Conservation (phyloP, 1,284 basidiomycete species). For the Trametes sp. region DNA sequence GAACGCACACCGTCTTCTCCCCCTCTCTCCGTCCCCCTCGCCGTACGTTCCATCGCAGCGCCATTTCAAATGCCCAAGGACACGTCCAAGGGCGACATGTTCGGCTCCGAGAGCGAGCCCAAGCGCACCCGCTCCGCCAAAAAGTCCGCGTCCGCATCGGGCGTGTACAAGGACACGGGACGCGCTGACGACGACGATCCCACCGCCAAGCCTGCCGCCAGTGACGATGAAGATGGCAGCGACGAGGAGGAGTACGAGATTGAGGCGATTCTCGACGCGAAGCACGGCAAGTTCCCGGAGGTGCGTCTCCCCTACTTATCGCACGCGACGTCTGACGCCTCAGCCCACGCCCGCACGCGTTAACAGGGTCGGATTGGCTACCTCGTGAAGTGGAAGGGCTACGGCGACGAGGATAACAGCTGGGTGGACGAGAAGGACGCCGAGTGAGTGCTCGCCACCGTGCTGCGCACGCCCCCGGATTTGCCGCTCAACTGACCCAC, state of each 20-base stretch:
- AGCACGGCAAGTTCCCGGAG: slow-evolving; percentile 61
- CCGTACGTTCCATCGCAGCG: no score
- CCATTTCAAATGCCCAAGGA: no score
- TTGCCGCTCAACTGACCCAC: slow-evolving; percentile 4
- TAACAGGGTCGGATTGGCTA: slow-evolving; percentile 69
- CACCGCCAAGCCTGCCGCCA: neutral
- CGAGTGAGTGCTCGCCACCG: slow-evolving; percentile 50
- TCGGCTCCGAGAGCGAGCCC: no score
- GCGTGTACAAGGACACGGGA: slow-evolving; percentile 27
- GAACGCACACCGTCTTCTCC: no score
- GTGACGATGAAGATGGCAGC: slow-evolving; percentile 36
- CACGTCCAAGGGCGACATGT: no score
- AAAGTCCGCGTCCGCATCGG: neutral
- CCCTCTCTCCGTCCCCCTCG: no score
- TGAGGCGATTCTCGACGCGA: slow-evolving; percentile 71
- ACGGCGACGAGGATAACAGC: slow-evolving; percentile 66
- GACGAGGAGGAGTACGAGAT: slow-evolving; percentile 72
- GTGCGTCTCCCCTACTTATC: slow-evolving; percentile 48
- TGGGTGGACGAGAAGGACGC: slow-evolving; percentile 80
- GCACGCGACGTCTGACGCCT: slow-evolving; percentile 15
- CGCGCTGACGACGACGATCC: slow-evolving; percentile 24
- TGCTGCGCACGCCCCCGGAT: neutral
- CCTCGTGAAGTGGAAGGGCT: slow-evolving; percentile 80
- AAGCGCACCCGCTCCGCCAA: no score
- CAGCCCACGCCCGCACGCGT: slow-evolving; percentile 40